phyloP scores from a whole-genome alignment of 192 early-diverging fungal species.

The Piromyces finnis region DNA sequence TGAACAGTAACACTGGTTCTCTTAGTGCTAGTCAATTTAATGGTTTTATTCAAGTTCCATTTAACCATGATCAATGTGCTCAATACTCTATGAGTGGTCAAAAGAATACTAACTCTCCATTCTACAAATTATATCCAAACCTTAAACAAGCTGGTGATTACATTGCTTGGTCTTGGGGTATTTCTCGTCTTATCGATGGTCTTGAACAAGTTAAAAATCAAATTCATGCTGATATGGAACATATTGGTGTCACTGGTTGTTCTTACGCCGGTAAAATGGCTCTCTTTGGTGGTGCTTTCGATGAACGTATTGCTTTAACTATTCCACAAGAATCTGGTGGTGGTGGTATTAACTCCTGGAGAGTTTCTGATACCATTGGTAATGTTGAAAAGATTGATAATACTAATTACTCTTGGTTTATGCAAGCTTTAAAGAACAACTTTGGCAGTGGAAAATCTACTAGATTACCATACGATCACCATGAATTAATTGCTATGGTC shows the following conservation, averaged over 20 bases:
- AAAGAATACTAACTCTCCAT: neutral
- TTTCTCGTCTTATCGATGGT: neutral
- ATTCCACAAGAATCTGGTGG: neutral
- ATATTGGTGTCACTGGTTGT: neutral
- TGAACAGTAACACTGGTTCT: neutral
- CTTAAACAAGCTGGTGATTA: neutral
- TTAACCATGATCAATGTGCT: neutral
- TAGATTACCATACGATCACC: neutral
- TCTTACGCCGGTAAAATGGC: neutral
- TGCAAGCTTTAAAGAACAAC: neutral
- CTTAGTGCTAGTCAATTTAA: neutral
- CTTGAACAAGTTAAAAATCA: neutral
- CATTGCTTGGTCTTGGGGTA: neutral
- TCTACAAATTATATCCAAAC: neutral
- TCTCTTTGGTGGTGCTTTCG: neutral
- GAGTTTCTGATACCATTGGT: neutral
- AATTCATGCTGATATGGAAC: neutral
- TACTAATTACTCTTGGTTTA: neutral
- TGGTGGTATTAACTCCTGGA: neutral
- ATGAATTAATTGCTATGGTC: neutral
- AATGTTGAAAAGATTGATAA: neutral
- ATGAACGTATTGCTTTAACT: neutral
- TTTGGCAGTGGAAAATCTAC: neutral
- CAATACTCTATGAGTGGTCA: neutral
- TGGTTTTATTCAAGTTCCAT: neutral